These are phyloP conservation scores for Aureobasidium subglaciale DNA, from an alignment of 2,329 filamentous ascomycete species.

Conservation along the genomic window DNA sequence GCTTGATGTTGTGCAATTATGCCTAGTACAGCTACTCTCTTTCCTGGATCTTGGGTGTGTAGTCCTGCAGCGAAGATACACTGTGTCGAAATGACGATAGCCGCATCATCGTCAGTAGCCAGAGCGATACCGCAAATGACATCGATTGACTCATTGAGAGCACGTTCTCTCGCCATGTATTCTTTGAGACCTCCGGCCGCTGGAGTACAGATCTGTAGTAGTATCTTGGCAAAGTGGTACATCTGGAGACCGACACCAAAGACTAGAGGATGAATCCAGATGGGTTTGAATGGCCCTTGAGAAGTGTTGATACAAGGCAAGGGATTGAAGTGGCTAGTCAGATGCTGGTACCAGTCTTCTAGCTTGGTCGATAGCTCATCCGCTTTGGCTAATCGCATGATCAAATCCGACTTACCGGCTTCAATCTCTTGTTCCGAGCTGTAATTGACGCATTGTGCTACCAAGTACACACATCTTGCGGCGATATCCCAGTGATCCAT, in stretches of 20 bases:
- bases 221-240: constrained; percentile 43
- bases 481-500: constrained; percentile 47
- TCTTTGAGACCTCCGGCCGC: constrained; percentile 40
- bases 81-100: constrained; percentile 39
- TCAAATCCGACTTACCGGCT: constrained; percentile 33
- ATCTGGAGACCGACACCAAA: constrained; percentile 42
- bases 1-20: constrained; percentile 30
- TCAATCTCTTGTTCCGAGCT: constrained; percentile 42
- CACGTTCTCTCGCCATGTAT: constrained; percentile 35
- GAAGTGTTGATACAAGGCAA: constrained; percentile 26
- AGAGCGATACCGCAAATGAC: constrained; percentile 44
- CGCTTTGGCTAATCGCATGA: constrained; percentile 37
- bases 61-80: constrained; percentile 38
- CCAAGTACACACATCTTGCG: constrained; percentile 44
- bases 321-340: constrained; percentile 35
- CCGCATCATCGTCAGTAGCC: constrained; percentile 35
- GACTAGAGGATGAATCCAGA: constrained; percentile 44
- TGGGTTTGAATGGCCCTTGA: constrained; percentile 33
- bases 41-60: constrained; percentile 33
- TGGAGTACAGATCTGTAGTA: constrained; percentile 45
- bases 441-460: constrained; percentile 50
- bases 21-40: constrained; percentile 29
- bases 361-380: constrained; percentile 39
- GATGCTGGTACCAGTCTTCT: constrained; percentile 39
- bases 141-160: constrained; percentile 37